Conservation (phyloP, 352 stramenopile species). For the Thalassiosira livingstoniorum region DNA sequence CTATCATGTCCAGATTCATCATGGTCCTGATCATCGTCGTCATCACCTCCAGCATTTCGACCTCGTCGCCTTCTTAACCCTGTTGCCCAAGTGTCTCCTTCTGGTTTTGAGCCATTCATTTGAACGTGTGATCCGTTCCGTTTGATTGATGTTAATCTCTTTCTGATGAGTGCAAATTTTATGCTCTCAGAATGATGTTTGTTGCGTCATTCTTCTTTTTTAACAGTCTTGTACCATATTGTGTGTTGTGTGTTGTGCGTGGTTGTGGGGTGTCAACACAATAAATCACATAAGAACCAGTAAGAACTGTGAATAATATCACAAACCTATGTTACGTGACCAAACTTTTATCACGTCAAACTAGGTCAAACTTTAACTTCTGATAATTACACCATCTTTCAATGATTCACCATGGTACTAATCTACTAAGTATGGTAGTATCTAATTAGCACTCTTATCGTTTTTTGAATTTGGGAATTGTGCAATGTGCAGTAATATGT, state of each 20-base stretch:
- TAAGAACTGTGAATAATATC: background rate
- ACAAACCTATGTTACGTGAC: background rate
- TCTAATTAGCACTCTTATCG: background rate
- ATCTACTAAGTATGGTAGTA: background rate
- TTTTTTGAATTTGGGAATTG: background rate
- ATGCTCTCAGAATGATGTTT: background rate
- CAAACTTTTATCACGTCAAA: too few species aligned
- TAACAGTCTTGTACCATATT: background rate
- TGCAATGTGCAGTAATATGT: too few species aligned
- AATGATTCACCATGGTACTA: background rate
- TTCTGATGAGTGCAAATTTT: too few species aligned
- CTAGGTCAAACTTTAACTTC: too few species aligned
- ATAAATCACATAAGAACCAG: background rate
- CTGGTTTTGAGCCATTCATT: too few species aligned
- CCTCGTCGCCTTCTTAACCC: conserved; percentile 33
- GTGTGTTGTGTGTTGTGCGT: background rate
- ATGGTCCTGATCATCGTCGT: background rate
- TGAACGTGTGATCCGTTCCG: background rate
- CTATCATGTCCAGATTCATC: background rate
- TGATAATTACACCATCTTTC: background rate
- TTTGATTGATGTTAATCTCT: background rate
- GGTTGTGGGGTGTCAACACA: background rate
- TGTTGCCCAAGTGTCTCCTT: conserved; percentile 22
- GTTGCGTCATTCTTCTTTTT: background rate
- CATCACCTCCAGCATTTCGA: conserved; percentile 3